A percentile compares a stretch with the other conserved stretches of the same genome.
Evolutionary conservation across 2,329 filamentous ascomycete species (phyloP).

Genomic region (Beauveria rudraprayagi): DNA sequence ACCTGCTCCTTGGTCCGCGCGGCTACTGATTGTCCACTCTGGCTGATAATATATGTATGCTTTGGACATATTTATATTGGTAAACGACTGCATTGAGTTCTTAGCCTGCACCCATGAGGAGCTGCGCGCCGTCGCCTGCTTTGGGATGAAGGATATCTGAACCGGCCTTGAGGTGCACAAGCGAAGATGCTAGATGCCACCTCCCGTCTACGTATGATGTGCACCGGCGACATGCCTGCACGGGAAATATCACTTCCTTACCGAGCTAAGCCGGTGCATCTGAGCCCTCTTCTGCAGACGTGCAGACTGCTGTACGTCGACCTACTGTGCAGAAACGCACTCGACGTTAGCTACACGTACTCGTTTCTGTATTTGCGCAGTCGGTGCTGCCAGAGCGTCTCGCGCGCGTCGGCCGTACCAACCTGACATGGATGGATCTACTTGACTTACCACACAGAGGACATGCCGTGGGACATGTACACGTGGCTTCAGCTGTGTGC

Average conservation of each 20-base stretch:
- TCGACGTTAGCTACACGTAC: neutral
- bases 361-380: neutral
- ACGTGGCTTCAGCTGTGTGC: neutral
- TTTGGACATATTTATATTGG: neutral
- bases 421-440: neutral
- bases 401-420: neutral
- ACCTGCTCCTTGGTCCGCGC: too few relatives aligned
- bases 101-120: neutral
- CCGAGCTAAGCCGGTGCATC: neutral
- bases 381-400: neutral
- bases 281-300: neutral
- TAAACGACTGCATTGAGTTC: neutral
- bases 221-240: neutral
- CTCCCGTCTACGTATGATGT: neutral
- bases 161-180: neutral
- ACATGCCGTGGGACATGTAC: neutral
- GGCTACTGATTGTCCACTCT: neutral
- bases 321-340: neutral
- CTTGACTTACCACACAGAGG: neutral
- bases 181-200: neutral
- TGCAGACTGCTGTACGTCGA: neutral
- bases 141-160: too few relatives aligned
- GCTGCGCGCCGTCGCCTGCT: neutral
- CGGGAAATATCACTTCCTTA: neutral
- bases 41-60: neutral